Evolutionary conservation across 1,284 basidiomycete species (phyloP).

Genomic region (Rhodotorula glutinis): DNA sequence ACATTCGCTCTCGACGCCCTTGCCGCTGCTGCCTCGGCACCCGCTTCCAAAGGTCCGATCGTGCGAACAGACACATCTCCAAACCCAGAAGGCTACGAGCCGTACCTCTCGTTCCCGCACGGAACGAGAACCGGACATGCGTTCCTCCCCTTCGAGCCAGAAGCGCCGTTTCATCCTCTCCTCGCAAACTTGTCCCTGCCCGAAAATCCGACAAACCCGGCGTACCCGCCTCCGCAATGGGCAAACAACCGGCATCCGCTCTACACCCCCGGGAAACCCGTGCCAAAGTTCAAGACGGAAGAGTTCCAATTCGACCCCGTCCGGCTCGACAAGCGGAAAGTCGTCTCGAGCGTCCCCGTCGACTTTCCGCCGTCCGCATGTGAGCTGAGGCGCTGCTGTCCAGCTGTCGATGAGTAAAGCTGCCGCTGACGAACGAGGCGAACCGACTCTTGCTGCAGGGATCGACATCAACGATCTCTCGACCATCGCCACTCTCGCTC

Average conservation of each 20-base stretch:
- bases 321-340: not conserved
- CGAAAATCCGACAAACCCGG: constrained; percentile 13
- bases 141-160: constrained; percentile 2
- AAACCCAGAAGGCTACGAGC: constrained; percentile 1
- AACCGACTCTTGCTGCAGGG: too few species aligned
- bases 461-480: constrained; percentile 35
- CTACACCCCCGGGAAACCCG: constrained; percentile 5
- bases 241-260: constrained; percentile 28
- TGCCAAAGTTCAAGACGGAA: not conserved
- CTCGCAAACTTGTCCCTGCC: constrained; percentile 1
- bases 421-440: too few species aligned
- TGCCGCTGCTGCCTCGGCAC: too few species aligned
- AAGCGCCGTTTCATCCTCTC: not conserved
- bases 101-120: constrained; percentile 15
- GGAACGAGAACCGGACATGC: not conserved
- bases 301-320: constrained; percentile 3
- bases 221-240: not conserved
- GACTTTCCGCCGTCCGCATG: constrained; percentile 12
- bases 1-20: not conserved
- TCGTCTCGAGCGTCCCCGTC: constrained; percentile 6
- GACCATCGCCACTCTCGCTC: constrained; percentile 24
- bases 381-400: too few species aligned
- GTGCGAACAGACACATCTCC: not conserved
- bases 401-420: too few species aligned
- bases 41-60: too few species aligned